Evolutionary conservation across 2,329 filamentous ascomycete genomes (phyloP), one percentile per base, ranked within the genome.

Genomic region (Setomelanomma holmii): DNA sequence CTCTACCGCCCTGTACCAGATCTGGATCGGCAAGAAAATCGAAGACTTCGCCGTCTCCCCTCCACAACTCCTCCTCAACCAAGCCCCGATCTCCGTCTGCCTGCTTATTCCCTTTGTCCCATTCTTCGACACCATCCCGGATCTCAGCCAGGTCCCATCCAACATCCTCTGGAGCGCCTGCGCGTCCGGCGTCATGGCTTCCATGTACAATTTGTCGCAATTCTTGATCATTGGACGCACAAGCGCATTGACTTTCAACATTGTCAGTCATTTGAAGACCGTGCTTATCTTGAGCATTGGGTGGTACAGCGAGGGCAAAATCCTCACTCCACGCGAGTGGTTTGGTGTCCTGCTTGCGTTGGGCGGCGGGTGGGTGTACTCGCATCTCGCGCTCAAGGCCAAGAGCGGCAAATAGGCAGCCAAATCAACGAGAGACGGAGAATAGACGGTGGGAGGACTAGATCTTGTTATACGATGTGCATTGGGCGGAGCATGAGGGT

Each of bases 21-120:
- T 79, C 40, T 79, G 77, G 78, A 79, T 79, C 51, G 77, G 77
- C 56, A 79, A 79, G 72, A 79, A 79, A 63, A 79, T 79, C 49
- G 73, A 75, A 49, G 78, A 79, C 56, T 78, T 79, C 51, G 67
- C 65, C 30, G 77, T 78, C 11, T 75, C 75, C 0, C 74, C 74
- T 34, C 76, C 77, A 1, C 78, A 80, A 55, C 67, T 80, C 12
- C 68, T 80, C 5, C 66, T 79, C 42, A 80, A 79, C 58, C 78
- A 80, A 56, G 77, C 78, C 4, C 77, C 77, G 12, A 77, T 79
- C 45, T 76, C 76, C 4, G 77, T 78, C 21, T 64, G 77, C 40
- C 67, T 80, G 17, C 68, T 80, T 21, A 71, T 77, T 10, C 75
- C 76, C 19, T 68, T 79, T 40, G 74, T 73, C 0, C 78, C 78